Conservation (phyloP, 2,329 filamentous ascomycete genomes). For the Claviceps lovelessii region DNA sequence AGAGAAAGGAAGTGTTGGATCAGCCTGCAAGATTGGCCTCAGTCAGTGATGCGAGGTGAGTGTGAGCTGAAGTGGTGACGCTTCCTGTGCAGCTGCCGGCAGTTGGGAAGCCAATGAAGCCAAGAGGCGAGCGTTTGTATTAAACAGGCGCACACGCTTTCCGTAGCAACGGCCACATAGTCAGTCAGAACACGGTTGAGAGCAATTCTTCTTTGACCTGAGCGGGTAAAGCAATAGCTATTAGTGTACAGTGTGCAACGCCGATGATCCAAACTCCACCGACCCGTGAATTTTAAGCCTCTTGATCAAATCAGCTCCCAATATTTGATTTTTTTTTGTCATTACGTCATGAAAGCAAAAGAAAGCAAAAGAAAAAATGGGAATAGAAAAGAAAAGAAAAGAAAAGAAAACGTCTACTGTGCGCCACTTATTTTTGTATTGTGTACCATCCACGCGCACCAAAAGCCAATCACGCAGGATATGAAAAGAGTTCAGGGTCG, state of each 20-base stretch:
- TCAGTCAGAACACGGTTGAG: background rate
- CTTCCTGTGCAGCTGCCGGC: background rate
- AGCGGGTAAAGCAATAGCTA: background rate
- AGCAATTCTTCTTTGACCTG: background rate
- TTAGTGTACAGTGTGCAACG: conserved; percentile 3
- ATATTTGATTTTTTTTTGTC: conserved; percentile 8
- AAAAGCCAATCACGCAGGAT: conserved; percentile 7
- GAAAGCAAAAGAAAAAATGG: no score
- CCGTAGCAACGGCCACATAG: background rate
- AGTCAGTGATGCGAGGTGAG: background rate
- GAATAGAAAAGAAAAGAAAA: background rate
- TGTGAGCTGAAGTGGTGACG: background rate
- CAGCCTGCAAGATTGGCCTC: no score
- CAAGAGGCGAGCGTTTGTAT: background rate
- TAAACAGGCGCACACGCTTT: background rate
- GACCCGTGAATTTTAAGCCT: background rate
- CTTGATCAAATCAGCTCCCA: background rate
- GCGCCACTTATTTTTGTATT: conserved; percentile 3
- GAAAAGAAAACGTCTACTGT: background rate
- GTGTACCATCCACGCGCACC: background rate
- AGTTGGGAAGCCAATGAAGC: background rate
- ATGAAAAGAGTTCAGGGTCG: conserved; percentile 19
- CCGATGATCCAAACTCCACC: background rate
- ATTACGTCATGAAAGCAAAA: conserved; percentile 17
- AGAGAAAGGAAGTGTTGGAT: no score